Evolutionary conservation across 1,284 basidiomycete genomes (phyloP), one percentile per base, ranked within the genome.

Genomic region (Leccinum subrobustum): DNA sequence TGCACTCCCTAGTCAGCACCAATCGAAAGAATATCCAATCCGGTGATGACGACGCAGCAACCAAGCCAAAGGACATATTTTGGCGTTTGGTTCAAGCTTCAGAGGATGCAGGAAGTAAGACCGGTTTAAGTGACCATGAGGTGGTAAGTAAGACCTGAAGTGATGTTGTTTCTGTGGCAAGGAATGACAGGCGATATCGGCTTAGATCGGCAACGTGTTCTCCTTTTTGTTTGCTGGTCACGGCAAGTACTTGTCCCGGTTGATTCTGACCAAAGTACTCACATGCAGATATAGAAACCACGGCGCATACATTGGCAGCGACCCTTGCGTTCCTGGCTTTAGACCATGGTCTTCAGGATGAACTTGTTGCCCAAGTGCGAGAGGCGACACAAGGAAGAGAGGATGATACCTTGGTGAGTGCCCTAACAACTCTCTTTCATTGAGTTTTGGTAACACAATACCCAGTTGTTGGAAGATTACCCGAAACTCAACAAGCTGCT

Each of bases 181-280:
- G 6, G 20, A 37, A 29, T 33, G 12, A 66, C n/a, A 16, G 4
- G 20, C 27, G 25, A 37, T 27, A 5, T 27, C 27, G 31, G 16
- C 35, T 54, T 27, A 84, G 83, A 80, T 84, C 57, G 83, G 83
- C 9, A 84, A 85, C 59, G 69, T 83, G 2, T 86, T 79, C 65
- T 67, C 79, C 6, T 74, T 85, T 65, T 67, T 86, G 53, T 81
- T 85, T 58, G 83, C 84, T 54, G 84, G 85, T 11, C 83, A 85
- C 67, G 84, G 84, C 79, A 64, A 53, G 73, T 63, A 7, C 12
- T 57, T 33, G 9, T 11, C 53, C 31, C n/a, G 12, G 11, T 58
- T 44, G n/a, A 60, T 18, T 31, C 44, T 7, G 18, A 27, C 29
- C 50, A 25, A 58, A 58, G 51, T 53, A 18, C 20, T 58, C 4